These are phyloP conservation scores for Apiospora kogelbergensis DNA, from an alignment of 2,329 filamentous ascomycete genomes.

Conservation along the genomic window DNA sequence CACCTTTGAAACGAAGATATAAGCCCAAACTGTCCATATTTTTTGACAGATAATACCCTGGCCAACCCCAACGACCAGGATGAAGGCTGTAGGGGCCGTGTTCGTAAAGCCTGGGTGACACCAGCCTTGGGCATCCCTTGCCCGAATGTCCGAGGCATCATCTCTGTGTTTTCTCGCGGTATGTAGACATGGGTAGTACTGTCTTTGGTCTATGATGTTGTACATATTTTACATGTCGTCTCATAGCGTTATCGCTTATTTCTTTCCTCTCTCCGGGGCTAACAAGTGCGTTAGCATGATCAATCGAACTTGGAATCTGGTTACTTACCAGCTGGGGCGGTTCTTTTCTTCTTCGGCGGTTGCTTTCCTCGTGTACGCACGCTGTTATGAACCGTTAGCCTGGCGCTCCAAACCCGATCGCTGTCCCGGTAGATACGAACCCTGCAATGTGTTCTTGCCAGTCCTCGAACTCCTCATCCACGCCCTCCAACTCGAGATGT, in stretches of 20 bases:
- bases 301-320: background rate
- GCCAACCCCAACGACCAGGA: background rate
- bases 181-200: background rate
- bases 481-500: constrained; percentile 66
- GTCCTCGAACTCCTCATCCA: constrained; percentile 76
- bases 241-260: constrained; percentile 9
- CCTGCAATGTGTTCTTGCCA: constrained; percentile 73
- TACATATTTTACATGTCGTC: constrained; percentile 18
- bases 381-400: constrained; percentile 44
- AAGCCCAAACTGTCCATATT: background rate
- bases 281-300: background rate
- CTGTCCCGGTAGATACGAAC: constrained; percentile 39
- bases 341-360: constrained; percentile 84
- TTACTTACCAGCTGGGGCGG: constrained; percentile 26
- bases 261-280: constrained; percentile 9
- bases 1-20: background rate
- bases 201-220: constrained; percentile 17
- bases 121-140: background rate
- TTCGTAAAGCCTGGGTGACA: background rate
- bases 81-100: background rate
- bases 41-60: background rate
- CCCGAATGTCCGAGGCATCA: background rate
- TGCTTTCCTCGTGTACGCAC: constrained; percentile 81
- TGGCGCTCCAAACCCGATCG: background rate
- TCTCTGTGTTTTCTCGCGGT: background rate